These are phyloP conservation scores for Alternaria sp. DNA, from an alignment of 2,329 filamentous ascomycete genomes.

Conservation along the genomic window DNA sequence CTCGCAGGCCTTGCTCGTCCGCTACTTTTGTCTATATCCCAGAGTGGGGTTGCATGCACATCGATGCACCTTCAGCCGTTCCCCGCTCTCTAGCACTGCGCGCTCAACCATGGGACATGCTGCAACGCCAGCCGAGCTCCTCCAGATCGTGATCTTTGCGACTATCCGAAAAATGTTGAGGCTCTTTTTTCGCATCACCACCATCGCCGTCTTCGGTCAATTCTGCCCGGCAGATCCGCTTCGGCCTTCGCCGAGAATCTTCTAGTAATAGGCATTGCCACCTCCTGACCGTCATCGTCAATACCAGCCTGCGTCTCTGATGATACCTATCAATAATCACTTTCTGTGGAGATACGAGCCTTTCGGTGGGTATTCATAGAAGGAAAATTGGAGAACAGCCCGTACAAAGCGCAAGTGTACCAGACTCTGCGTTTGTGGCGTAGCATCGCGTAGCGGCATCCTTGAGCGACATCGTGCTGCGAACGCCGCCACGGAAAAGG, in stretches of 20 bases:
- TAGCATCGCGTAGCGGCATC: slow-evolving; percentile 19
- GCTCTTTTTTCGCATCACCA: slow-evolving; percentile 4
- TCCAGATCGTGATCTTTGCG: slow-evolving; percentile 13
- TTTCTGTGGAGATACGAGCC: slow-evolving; percentile 20
- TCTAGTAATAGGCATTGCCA: slow-evolving; percentile 20
- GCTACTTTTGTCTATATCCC: neutral
- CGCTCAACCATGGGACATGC: slow-evolving; percentile 4
- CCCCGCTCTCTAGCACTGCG: slow-evolving; percentile 16
- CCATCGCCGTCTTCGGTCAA: neutral
- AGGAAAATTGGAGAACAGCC: slow-evolving; percentile 20
- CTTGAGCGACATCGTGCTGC: slow-evolving; percentile 28
- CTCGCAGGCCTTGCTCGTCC: neutral
- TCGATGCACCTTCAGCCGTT: slow-evolving; percentile 15
- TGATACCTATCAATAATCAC: slow-evolving; percentile 13
- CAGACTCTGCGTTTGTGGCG: slow-evolving; percentile 18
- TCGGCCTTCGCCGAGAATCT: slow-evolving; percentile 12
- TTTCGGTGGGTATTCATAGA: slow-evolving; percentile 21
- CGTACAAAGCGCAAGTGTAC: slow-evolving; percentile 3
- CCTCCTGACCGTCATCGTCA: slow-evolving; percentile 24
- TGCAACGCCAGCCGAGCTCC: slow-evolving; percentile 14
- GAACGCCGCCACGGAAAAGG: slow-evolving; percentile 10
- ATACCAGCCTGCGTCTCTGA: slow-evolving; percentile 1
- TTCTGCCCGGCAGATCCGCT: neutral
- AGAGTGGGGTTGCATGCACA: slow-evolving; percentile 13
- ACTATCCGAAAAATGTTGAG: slow-evolving; percentile 14